Conservation (phyloP, 1,139 yeast genomes). For the Scheffersomyces illinoinensis region DNA sequence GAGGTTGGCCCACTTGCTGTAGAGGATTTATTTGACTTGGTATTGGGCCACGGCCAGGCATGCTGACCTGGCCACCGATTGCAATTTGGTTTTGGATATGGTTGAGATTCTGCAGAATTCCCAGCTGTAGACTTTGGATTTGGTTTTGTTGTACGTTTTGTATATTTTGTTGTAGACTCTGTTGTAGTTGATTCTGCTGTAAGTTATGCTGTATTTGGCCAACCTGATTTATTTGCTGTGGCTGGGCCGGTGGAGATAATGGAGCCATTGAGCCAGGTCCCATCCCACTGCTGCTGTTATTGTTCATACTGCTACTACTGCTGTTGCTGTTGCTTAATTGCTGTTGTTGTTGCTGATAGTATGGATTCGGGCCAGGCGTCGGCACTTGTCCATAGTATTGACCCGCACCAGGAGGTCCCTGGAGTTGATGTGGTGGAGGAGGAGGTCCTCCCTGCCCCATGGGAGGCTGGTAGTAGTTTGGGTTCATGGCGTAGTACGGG, state of each 20-base stretch:
- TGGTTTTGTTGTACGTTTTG: background rate
- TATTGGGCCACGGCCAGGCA: background rate
- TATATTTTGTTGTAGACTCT: background rate
- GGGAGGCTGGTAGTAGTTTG: constrained; percentile 2
- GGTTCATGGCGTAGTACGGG: constrained; percentile 5
- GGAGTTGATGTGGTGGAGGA: constrained; percentile 1
- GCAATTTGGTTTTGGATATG: background rate
- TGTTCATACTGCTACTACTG: background rate
- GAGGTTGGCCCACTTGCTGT: background rate
- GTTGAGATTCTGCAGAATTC: background rate
- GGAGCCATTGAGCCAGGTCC: background rate
- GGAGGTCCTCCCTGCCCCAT: constrained; percentile 1
- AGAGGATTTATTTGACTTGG: background rate
- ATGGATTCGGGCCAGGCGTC: background rate
- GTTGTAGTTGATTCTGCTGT: background rate
- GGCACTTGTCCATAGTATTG: constrained; percentile 2
- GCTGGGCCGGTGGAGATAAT: background rate
- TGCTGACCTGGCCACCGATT: background rate
- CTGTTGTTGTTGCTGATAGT: constrained; percentile 2
- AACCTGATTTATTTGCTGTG: background rate
- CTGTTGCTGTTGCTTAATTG: background rate
- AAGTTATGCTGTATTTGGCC: background rate
- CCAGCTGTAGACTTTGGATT: background rate
- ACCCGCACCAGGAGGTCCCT: constrained; percentile 1
- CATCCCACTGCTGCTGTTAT: background rate